phyloP scores from a whole-genome alignment of 805 yeast species.

The Jamesozyma spencerorum region DNA sequence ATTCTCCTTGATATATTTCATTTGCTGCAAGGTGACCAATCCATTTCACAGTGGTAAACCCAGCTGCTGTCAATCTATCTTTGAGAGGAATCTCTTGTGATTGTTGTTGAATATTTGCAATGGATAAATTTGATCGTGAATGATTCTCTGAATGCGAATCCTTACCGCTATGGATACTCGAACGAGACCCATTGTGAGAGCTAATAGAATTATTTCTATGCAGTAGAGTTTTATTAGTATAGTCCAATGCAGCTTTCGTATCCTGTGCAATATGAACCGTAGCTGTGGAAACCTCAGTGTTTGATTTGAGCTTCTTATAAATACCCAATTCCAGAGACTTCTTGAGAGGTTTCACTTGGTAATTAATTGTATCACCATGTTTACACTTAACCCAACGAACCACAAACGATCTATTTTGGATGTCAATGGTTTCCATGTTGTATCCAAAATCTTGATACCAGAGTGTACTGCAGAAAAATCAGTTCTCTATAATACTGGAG shows the following conservation, averaged over 20 bases:
- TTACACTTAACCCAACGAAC: slow-evolving; percentile 86
- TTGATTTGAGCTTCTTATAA: slow-evolving; percentile 24
- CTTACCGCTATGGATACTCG: neutral
- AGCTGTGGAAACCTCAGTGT: slow-evolving; percentile 13
- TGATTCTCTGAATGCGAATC: slow-evolving; percentile 1
- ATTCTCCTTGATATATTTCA: slow-evolving; percentile 52
- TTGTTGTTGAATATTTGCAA: slow-evolving; percentile 27
- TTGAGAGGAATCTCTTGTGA: slow-evolving; percentile 38
- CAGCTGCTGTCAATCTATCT: slow-evolving; percentile 48
- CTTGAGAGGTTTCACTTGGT: slow-evolving; percentile 76
- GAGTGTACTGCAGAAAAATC: too few relatives aligned
- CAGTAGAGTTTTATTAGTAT: slow-evolving; percentile 16
- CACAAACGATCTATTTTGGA: slow-evolving; percentile 80
- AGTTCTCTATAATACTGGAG: too few relatives aligned
- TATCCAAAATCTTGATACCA: too few relatives aligned
- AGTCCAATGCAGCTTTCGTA: slow-evolving; percentile 21
- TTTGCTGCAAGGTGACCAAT: slow-evolving; percentile 51
- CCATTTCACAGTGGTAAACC: slow-evolving; percentile 43
- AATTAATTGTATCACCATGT: slow-evolving; percentile 53
- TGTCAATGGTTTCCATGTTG: slow-evolving; percentile 78
- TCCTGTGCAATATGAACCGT: slow-evolving; percentile 28
- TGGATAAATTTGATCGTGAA: slow-evolving; percentile 6
- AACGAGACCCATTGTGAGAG: slow-evolving; percentile 1
- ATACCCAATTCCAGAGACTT: slow-evolving; percentile 42
- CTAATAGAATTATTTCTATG: slow-evolving; percentile 14